These are phyloP conservation scores for Agroathelia rolfsii DNA, from an alignment of 1,284 basidiomycete genomes.

Conservation along the genomic window DNA sequence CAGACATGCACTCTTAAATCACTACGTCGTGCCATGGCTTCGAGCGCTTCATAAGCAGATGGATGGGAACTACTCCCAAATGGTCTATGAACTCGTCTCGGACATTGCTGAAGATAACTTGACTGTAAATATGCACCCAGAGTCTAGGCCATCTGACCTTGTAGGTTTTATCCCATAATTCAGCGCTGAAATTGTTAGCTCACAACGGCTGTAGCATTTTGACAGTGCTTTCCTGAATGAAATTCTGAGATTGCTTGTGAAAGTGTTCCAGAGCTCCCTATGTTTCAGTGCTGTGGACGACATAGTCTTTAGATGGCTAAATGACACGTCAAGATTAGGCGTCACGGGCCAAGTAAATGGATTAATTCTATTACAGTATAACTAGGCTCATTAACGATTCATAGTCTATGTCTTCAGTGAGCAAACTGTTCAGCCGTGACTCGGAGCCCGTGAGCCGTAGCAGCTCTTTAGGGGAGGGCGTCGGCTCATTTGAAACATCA, in stretches of 20 bases:
- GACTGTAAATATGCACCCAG: too few species aligned
- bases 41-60: conserved; percentile 53
- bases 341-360: too few species aligned
- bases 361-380: conserved; percentile 9
- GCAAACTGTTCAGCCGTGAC: conserved; percentile 49
- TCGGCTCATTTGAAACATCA: conserved; percentile 19
- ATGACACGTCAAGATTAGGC: conserved; percentile 37
- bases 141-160: too few species aligned
- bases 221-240: too few species aligned
- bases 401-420: conserved; percentile 45
- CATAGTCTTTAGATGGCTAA: conserved; percentile 57
- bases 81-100: conserved; percentile 39
- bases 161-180: too few species aligned
- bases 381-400: conserved; percentile 5
- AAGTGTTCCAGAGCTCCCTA: conserved; percentile 42
- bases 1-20: conserved; percentile 35
- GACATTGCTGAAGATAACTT: conserved; percentile 37
- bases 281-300: conserved; percentile 54
- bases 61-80: conserved; percentile 33
- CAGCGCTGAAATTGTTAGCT: too few species aligned
- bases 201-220: too few species aligned
- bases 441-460: conserved; percentile 28
- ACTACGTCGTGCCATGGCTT: conserved; percentile 58
- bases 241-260: conserved; percentile 42
- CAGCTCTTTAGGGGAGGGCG: conserved; percentile 26